Evolutionary conservation across 352 stramenopile genomes (phyloP), one percentile per base, ranked within the genome.

Genomic region (Thraustochytrium striatum): DNA sequence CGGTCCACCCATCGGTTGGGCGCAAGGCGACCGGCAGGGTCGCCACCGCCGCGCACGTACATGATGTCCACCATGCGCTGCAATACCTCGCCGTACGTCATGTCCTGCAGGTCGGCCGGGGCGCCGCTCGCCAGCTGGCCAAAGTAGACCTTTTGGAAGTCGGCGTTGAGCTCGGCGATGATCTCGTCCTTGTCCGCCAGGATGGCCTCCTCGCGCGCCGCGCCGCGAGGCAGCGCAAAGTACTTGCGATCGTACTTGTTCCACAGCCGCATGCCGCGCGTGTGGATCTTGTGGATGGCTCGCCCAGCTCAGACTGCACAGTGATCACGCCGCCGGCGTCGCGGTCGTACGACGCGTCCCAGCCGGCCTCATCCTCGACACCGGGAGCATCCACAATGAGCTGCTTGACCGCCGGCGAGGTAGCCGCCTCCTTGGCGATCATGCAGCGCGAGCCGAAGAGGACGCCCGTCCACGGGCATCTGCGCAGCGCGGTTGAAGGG

Each of bases 131-230:
- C 79, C 75, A 89, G 89, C 57, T 84, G 85, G 13, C 90, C 90
- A 79, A 95, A 95, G 85, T 93, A 94, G 38, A 87, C 88, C 83
- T 95, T 95, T 83, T 95, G 90, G 82, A 91, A 95, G 69, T 95
- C 89, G 2, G 87, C 82, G 62, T 95, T 94, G 39, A 95, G 78
- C 21, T 85, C 85, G n/a, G 82, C 82, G 44, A 93, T 91, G 68
- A 94, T 93, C 50, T 85, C 57, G 25, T 90, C 84, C 85, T 91
- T 92, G 84, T 92, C 88, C 2, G 88, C 59, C 11, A 87, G 83
- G 28, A 95, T 85, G 1, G 88, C 87, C 1, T 87, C 72, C 59
- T 87, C 87, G 32, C 92, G 81, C 39, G 43, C 52, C 62, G 94
- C 87, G 5, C 91, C 89, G 41, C 87, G 87, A 25, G 88, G 85